A percentile compares a stretch with the other conserved stretches of the same genome.
Conservation (phyloP, 2,329 filamentous ascomycete species). For the Paecilomyces niveus region DNA sequence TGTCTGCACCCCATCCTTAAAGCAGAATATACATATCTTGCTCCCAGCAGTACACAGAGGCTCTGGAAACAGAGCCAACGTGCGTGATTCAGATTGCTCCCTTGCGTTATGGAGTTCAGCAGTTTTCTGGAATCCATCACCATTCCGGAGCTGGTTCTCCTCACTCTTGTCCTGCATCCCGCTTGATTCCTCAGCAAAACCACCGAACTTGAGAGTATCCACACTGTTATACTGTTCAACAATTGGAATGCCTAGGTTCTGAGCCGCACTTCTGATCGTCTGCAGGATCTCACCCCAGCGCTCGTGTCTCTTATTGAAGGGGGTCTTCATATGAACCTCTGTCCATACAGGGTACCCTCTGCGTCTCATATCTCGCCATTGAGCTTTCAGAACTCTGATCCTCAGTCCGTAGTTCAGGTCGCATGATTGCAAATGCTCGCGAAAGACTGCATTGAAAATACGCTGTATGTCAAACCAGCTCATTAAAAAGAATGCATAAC, state of each 20-base stretch:
- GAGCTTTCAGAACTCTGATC: not conserved
- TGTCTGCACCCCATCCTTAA: too few species aligned
- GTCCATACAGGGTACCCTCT: not conserved
- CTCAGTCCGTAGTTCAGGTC: not conserved
- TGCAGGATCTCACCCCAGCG: conserved; percentile 1
- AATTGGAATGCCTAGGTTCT: not conserved
- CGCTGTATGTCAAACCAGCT: not conserved
- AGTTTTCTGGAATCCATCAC: too few species aligned
- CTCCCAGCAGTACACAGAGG: too few species aligned
- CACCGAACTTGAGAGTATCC: conserved; percentile 4
- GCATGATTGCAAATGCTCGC: not conserved
- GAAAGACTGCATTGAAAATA: not conserved
- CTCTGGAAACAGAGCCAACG: too few species aligned
- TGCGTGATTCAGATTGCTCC: too few species aligned
- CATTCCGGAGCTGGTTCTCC: too few species aligned
- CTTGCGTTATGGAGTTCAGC: too few species aligned
- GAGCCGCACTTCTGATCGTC: not conserved
- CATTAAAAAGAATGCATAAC: not conserved
- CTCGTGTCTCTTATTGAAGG: not conserved
- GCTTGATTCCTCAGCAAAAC: not conserved
- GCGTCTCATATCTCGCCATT: not conserved
- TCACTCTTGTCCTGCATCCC: not conserved
- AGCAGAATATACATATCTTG: too few species aligned
- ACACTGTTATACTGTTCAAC: conserved; percentile 9
- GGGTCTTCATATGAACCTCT: not conserved